Conservation (phyloP, 176 grass and related monocot genomes). For the Oryza rufipogon region DNA sequence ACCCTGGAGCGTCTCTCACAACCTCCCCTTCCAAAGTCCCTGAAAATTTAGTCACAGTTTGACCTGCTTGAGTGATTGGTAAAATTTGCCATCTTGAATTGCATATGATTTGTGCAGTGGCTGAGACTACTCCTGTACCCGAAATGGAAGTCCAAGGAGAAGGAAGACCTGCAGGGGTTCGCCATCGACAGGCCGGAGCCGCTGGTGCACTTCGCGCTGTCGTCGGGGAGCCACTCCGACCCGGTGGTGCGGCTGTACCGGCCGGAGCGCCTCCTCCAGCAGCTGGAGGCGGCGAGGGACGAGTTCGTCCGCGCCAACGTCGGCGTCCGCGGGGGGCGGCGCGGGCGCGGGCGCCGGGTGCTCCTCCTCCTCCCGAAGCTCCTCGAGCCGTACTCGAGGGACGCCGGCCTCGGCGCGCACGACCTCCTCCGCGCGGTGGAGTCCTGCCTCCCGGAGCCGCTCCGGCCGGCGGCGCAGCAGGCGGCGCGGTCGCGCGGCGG, state of each 20-base stretch:
- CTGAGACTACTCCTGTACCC: constrained; percentile 63
- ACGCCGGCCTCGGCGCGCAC: constrained; percentile 54
- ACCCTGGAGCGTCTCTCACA: background rate
- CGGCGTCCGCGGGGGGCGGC: constrained; percentile 40
- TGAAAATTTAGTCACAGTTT: background rate
- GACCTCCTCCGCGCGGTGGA: constrained; percentile 57
- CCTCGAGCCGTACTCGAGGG: constrained; percentile 61
- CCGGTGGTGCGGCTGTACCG: constrained; percentile 82
- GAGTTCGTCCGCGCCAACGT: constrained; percentile 77
- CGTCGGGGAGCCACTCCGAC: constrained; percentile 79
- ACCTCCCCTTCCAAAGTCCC: background rate
- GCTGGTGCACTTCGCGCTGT: constrained; percentile 85
- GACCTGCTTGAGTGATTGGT: too few relatives aligned
- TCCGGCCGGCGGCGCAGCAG: constrained; percentile 47
- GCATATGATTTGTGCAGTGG: constrained; percentile 58
- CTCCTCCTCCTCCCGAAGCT: constrained; percentile 78
- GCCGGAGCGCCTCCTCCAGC: constrained; percentile 60
- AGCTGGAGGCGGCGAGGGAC: constrained; percentile 76
- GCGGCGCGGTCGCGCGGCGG: constrained; percentile 34
- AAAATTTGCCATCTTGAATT: background rate
- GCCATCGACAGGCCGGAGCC: constrained; percentile 68
- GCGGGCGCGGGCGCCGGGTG: constrained; percentile 44
- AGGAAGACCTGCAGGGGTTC: constrained; percentile 68
- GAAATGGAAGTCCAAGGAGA: constrained; percentile 67
- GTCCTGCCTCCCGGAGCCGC: constrained; percentile 60